These are phyloP conservation scores for Rhododendron williamsianum DNA, from an alignment of 148 eudicot species.

Conservation along the genomic window DNA sequence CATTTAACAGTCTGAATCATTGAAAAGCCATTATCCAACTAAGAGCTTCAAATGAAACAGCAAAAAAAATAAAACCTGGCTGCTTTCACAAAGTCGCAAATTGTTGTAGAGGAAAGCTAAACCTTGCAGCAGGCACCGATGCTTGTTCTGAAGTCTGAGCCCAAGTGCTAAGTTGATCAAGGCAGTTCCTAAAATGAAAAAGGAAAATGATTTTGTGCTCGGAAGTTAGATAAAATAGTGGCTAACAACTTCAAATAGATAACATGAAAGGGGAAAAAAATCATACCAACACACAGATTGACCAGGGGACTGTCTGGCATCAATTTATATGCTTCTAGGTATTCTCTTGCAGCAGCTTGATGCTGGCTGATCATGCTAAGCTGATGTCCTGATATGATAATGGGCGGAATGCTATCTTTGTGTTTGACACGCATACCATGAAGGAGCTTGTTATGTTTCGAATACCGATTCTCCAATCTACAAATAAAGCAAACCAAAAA, in stretches of 20 bases:
- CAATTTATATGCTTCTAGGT: constrained; percentile 76
- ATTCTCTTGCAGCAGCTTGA: constrained; percentile 86
- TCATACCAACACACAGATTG: constrained; percentile 63
- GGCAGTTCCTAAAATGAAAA: constrained; percentile 41
- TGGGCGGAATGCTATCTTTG: constrained; percentile 73
- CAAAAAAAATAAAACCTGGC: constrained; percentile 29
- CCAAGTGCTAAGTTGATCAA: constrained; percentile 81
- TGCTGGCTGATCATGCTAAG: constrained; percentile 71
- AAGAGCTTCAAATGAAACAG: constrained; percentile 2
- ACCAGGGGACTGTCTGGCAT: constrained; percentile 75
- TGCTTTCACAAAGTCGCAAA: constrained; percentile 49
- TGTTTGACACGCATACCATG: constrained; percentile 43
- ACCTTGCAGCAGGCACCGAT: constrained; percentile 80
- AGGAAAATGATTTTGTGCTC: background rate
- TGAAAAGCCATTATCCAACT: background rate
- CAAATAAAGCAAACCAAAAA: constrained; percentile 16
- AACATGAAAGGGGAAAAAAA: background rate
- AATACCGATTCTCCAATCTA: constrained; percentile 55
- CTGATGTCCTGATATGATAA: constrained; percentile 68
- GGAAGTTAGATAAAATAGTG: background rate
- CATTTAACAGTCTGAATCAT: background rate
- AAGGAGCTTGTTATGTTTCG: constrained; percentile 59
- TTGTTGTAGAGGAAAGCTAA: constrained; percentile 79
- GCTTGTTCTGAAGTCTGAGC: constrained; percentile 82
- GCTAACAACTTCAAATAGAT: no score